phyloP scores from a whole-genome alignment of 2,329 filamentous ascomycete species.

The Ceratocystis albifundus region DNA sequence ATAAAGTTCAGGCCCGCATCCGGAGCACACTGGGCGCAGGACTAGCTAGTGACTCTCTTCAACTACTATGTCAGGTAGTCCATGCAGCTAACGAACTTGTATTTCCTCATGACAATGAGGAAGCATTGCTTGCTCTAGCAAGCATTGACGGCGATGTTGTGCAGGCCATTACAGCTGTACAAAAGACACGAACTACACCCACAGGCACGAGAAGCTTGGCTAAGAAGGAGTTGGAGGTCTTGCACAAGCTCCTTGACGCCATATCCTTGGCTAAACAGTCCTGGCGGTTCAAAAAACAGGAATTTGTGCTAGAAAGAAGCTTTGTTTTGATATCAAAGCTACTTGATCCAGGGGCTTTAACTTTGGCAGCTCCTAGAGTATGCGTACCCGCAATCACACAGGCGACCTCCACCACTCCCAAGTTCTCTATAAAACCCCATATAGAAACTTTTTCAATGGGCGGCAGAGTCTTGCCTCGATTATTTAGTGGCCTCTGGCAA shows the following conservation, averaged over 20 bases:
- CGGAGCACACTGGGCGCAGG: constrained; percentile 28
- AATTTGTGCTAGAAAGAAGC: constrained; percentile 21
- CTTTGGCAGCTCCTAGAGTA: not conserved
- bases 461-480: constrained; percentile 25
- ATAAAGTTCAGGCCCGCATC: constrained; percentile 24
- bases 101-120: not conserved
- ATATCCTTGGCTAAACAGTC: not conserved
- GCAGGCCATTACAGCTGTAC: constrained; percentile 31
- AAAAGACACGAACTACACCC: constrained; percentile 28
- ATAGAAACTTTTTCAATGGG: constrained; percentile 27
- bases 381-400: not conserved
- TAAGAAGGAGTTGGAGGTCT: constrained; percentile 20
- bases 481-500: constrained; percentile 30
- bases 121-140: constrained; percentile 16
- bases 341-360: not conserved
- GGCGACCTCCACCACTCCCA: not conserved
- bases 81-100: constrained; percentile 17
- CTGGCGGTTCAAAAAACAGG: constrained; percentile 14
- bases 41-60: constrained; percentile 24
- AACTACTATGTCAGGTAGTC: constrained; percentile 23
- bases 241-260: constrained; percentile 11
- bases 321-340: constrained; percentile 18
- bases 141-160: constrained; percentile 29
- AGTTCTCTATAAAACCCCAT: not conserved
- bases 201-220: constrained; percentile 25